Percentiles rank a stretch among this genome's conserved stretches.
Conservation (phyloP, 257 asterid genomes). For the Solanum pimpinellifolium region DNA sequence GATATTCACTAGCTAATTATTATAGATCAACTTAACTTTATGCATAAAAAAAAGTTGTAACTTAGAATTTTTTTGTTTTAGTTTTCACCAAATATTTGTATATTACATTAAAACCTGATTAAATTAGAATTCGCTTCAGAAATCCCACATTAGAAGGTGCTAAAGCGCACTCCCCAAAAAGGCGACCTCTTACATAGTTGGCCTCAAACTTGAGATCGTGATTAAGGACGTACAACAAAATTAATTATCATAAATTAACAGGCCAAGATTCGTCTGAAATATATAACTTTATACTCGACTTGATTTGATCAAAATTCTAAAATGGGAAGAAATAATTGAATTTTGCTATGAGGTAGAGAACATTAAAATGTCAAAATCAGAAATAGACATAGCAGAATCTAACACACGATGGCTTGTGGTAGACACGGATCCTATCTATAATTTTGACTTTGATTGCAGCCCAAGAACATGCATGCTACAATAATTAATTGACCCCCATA, state of each 20-base stretch:
- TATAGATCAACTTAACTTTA: neutral
- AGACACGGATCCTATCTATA: slow-evolving; percentile 6
- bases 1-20: neutral
- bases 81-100: neutral
- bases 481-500: neutral
- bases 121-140: too few relatives aligned
- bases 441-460: slow-evolving; percentile 21
- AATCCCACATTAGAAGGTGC: neutral
- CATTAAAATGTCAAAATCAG: slow-evolving; percentile 7
- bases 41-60: neutral
- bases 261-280: neutral
- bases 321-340: neutral
- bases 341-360: neutral
- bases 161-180: neutral
- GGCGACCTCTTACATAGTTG: neutral
- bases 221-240: neutral
- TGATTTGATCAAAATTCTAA: neutral
- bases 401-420: slow-evolving; percentile 17
- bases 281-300: neutral
- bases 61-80: neutral
- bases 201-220: neutral
- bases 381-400: slow-evolving; percentile 7
- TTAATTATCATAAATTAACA: too few relatives aligned
- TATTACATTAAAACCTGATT: too few relatives aligned
- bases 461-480: slow-evolving; percentile 24